A percentile compares a stretch with the other conserved stretches of the same genome.
Conservation (phyloP, 352 stramenopile species). For the Phytophthora pisi region DNA sequence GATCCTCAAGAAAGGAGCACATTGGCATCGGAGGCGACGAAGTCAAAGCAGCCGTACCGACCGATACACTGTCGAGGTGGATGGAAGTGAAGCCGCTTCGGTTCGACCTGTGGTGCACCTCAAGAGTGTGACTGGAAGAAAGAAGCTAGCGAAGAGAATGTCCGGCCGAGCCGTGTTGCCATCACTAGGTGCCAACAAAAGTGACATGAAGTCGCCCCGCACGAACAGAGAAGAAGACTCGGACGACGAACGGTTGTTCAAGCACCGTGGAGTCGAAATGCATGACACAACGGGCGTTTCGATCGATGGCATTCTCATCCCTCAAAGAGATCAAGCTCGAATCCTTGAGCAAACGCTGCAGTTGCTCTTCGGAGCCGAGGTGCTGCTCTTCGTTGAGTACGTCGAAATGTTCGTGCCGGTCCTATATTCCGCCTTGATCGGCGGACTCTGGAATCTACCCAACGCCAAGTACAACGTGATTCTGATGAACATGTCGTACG, state of each 20-base stretch:
- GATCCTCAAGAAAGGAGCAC: neutral
- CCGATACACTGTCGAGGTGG: neutral
- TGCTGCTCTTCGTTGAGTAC: slow-evolving; percentile 39
- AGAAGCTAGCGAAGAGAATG: neutral
- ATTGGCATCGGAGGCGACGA: neutral
- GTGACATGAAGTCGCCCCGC: neutral
- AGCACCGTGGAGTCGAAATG: slow-evolving; percentile 3
- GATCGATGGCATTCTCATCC: slow-evolving; percentile 18
- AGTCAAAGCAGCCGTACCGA: neutral
- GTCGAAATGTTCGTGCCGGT: slow-evolving; percentile 40
- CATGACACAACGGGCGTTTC: neutral
- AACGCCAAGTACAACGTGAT: slow-evolving; percentile 32
- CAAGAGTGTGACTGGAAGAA: slow-evolving; percentile 4
- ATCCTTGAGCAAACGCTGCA: slow-evolving; percentile 24
- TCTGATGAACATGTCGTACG: slow-evolving; percentile 13
- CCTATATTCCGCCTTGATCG: slow-evolving; percentile 31
- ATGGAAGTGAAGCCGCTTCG: neutral
- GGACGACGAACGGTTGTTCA: slow-evolving; percentile 9
- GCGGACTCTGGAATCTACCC: slow-evolving; percentile 10
- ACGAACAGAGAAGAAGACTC: neutral
- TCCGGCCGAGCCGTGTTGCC: slow-evolving; percentile 6
- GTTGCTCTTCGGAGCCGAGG: slow-evolving; percentile 33
- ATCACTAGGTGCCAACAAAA: neutral
- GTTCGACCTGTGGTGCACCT: neutral
- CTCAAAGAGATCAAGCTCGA: slow-evolving; percentile 10